phyloP scores from a whole-genome alignment of 2,329 filamentous ascomycete species.

The Trichoderma arundinaceum region DNA sequence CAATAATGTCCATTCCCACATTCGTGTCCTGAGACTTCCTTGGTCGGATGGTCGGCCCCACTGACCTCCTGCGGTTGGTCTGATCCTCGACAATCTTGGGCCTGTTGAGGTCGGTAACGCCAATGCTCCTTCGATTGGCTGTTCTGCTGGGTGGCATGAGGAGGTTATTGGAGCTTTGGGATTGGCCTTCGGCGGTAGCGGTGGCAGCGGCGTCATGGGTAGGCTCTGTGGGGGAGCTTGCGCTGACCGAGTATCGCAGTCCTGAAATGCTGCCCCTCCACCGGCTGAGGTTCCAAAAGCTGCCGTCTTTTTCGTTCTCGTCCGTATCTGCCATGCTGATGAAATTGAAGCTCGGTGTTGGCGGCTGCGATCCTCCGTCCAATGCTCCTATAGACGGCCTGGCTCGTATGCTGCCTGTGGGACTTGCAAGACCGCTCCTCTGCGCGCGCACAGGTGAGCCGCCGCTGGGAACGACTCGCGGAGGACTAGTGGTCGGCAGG shows the following conservation, averaged over 20 bases:
- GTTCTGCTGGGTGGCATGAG: slow-evolving; percentile 44
- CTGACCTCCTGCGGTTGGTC: slow-evolving; percentile 41
- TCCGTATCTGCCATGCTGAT: slow-evolving; percentile 45
- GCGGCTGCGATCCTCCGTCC: slow-evolving; percentile 47
- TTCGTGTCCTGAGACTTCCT: not conserved
- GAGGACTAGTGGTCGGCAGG: slow-evolving; percentile 47
- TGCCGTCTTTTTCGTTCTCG: slow-evolving; percentile 49
- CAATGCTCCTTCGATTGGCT: slow-evolving; percentile 43
- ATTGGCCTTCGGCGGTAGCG: slow-evolving; percentile 43
- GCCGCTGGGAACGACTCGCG: slow-evolving; percentile 49
- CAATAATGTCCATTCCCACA: slow-evolving; percentile 6
- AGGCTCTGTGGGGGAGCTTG: slow-evolving; percentile 36
- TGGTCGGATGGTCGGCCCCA: slow-evolving; percentile 35
- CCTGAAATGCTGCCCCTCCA: slow-evolving; percentile 55
- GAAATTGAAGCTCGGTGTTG: slow-evolving; percentile 63
- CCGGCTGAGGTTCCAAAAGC: slow-evolving; percentile 64
- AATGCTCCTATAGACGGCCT: slow-evolving; percentile 38
- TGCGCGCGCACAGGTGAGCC: slow-evolving; percentile 37
- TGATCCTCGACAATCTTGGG: slow-evolving; percentile 38
- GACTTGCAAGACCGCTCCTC: slow-evolving; percentile 45
- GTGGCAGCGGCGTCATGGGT: slow-evolving; percentile 27
- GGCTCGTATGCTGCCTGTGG: slow-evolving; percentile 44
- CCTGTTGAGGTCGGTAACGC: slow-evolving; percentile 38
- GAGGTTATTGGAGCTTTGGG: slow-evolving; percentile 40
- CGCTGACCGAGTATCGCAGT: slow-evolving; percentile 41